These are phyloP conservation scores for Blastocystis sp. DNA, from an alignment of 352 stramenopile genomes.

Conservation along the genomic window DNA sequence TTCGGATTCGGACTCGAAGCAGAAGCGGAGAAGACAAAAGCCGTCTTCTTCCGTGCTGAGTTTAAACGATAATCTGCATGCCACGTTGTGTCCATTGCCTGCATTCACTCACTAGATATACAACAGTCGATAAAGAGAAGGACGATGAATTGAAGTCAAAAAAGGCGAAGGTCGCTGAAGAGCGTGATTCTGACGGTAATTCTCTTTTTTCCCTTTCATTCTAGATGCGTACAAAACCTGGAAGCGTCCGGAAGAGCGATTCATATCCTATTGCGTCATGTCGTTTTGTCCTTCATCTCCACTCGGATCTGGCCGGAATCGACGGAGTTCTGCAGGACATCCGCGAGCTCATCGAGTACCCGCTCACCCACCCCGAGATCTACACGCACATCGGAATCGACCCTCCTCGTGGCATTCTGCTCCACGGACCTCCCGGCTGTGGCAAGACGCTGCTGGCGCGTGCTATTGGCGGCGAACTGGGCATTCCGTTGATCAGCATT, in stretches of 20 bases:
- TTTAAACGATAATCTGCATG: slow-evolving; percentile 69
- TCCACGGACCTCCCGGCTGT: slow-evolving; percentile 87
- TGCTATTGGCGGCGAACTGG: slow-evolving; percentile 86
- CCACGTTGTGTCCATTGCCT: not conserved
- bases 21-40: slow-evolving; percentile 75
- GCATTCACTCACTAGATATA: slow-evolving; percentile 26
- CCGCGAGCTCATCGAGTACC: slow-evolving; percentile 89
- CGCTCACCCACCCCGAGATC: slow-evolving; percentile 86
- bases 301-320: slow-evolving; percentile 84
- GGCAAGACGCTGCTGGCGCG: slow-evolving; percentile 88
- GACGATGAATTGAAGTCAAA: slow-evolving; percentile 30
- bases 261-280: slow-evolving; percentile 65
- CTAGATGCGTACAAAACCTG: slow-evolving; percentile 59
- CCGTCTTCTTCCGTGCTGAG: slow-evolving; percentile 20
- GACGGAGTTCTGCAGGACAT: slow-evolving; percentile 83
- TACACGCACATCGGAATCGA: slow-evolving; percentile 87
- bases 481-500: slow-evolving; percentile 82
- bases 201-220: slow-evolving; percentile 6
- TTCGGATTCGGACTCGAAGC: slow-evolving; percentile 76
- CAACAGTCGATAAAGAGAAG: slow-evolving; percentile 66
- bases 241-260: slow-evolving; percentile 67
- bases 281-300: not conserved
- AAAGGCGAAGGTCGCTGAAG: slow-evolving; percentile 16
- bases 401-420: slow-evolving; percentile 83
- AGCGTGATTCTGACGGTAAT: slow-evolving; percentile 19